Conservation (phyloP, 2,329 filamentous ascomycete species). For the Exutisphaerella laricina region DNA sequence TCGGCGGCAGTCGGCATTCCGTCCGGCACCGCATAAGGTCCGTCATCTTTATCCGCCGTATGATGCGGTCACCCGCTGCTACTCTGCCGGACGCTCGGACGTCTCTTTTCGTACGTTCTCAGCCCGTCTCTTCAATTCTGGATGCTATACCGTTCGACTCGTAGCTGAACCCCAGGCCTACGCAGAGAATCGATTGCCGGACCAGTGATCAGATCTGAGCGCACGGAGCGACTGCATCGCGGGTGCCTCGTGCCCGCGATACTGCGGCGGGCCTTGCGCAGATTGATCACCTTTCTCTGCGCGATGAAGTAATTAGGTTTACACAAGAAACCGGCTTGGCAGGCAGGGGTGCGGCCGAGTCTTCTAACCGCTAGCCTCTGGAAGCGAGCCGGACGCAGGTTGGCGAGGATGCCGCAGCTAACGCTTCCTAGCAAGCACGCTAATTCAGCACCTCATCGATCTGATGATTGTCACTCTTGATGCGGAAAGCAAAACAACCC, state of each 20-base stretch:
- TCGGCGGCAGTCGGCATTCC: background rate
- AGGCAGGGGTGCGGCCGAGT: background rate
- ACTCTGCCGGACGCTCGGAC: too few species aligned
- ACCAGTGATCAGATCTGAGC: too few species aligned
- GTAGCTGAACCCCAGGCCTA: background rate
- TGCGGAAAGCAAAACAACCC: slow-evolving; percentile 1
- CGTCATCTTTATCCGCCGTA: too few species aligned
- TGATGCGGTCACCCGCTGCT: too few species aligned
- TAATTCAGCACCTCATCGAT: slow-evolving; percentile 3
- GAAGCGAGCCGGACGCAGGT: background rate
- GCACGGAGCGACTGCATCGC: background rate
- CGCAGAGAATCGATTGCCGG: too few species aligned
- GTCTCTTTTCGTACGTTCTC: too few species aligned
- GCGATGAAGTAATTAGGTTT: background rate
- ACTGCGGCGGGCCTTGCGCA: background rate
- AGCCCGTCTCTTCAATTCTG: too few species aligned
- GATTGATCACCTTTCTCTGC: background rate
- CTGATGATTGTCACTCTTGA: background rate
- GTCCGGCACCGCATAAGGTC: background rate
- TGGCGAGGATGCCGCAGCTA: background rate
- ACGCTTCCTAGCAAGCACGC: background rate
- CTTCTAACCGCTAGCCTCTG: background rate
- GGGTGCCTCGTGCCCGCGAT: background rate
- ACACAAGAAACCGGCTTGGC: slow-evolving; percentile 4
- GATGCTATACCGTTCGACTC: background rate